These are phyloP conservation scores for Irpex sp. DNA, from an alignment of 1,284 basidiomycete genomes.

Conservation along the genomic window DNA sequence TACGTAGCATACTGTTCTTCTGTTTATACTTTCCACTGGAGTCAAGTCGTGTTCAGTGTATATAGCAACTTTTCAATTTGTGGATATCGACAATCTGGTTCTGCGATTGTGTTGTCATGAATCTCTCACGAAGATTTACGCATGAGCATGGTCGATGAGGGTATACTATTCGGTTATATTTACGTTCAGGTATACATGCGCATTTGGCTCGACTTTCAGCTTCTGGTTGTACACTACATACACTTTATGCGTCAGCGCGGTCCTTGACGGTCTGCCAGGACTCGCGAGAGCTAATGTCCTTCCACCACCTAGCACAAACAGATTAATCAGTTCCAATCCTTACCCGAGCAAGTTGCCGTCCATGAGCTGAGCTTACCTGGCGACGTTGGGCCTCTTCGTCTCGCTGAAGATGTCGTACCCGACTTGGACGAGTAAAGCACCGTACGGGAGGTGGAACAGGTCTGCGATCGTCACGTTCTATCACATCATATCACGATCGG, in stretches of 20 bases:
- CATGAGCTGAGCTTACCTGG: neutral
- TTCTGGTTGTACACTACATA: neutral
- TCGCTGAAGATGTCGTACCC: constrained; percentile 20
- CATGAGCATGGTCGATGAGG: no score
- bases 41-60: no score
- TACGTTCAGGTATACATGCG: no score
- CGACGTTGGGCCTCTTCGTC: constrained; percentile 27
- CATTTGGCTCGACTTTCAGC: no score
- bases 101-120: no score
- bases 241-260: constrained; percentile 10
- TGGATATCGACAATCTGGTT: no score
- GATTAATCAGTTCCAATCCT: neutral
- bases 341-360: no score
- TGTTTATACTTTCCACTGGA: no score
- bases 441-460: constrained; percentile 50
- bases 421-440: constrained; percentile 20
- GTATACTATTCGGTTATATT: no score
- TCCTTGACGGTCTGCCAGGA: constrained; percentile 34
- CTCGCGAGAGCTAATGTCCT: constrained; percentile 29
- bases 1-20: no score
- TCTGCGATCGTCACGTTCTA: constrained; percentile 47
- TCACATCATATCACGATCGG: neutral
- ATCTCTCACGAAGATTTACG: no score
- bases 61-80: no score
- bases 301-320: constrained; percentile 30